Evolutionary conservation across 495 filamentous ascomycete genomes (phyloP).

Genomic region (Penicillium robsamsonii): DNA sequence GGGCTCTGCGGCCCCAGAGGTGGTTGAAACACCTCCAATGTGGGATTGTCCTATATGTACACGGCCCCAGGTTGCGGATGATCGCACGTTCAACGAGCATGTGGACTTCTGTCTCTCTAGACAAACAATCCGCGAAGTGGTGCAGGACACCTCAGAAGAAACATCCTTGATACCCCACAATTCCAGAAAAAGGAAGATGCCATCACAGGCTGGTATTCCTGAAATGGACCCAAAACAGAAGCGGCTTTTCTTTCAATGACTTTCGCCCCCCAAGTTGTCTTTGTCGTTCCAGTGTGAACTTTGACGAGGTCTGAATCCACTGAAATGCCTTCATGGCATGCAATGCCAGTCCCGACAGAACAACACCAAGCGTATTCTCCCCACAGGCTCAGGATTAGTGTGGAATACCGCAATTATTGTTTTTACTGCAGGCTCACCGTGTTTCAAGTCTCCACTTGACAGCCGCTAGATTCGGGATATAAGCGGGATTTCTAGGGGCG

Average conservation of each 20-base stretch:
- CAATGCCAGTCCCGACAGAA: not conserved
- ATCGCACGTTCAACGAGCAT: slow-evolving; percentile 84
- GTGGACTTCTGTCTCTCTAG: slow-evolving; percentile 90
- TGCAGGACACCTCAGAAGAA: slow-evolving; percentile 46
- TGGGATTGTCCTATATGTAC: slow-evolving; percentile 90
- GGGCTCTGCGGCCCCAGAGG: not conserved
- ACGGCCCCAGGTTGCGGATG: slow-evolving; percentile 69
- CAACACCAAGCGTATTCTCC: not conserved
- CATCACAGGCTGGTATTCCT: slow-evolving; percentile 11
- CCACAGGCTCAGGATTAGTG: not conserved
- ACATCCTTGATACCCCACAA: not conserved
- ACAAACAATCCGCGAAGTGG: slow-evolving; percentile 78
- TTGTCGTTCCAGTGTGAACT: not conserved
- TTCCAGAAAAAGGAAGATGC: slow-evolving; percentile 33
- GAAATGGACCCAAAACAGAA: slow-evolving; percentile 37
- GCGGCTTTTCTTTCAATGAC: slow-evolving; percentile 38
- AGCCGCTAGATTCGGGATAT: slow-evolving; percentile 5
- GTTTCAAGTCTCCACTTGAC: slow-evolving; percentile 9
- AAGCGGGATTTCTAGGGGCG: not conserved
- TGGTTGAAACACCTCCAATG: slow-evolving; percentile 38
- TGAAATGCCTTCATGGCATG: not conserved
- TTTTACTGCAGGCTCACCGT: slow-evolving; percentile 6
- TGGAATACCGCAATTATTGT: not conserved
- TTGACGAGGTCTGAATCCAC: not conserved
- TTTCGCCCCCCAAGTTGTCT: not conserved